A percentile compares a stretch with the other conserved stretches of the same genome.
phyloP scores from a whole-genome alignment of 371 early-diverging fungal species.

The Mucor velutinosus region DNA sequence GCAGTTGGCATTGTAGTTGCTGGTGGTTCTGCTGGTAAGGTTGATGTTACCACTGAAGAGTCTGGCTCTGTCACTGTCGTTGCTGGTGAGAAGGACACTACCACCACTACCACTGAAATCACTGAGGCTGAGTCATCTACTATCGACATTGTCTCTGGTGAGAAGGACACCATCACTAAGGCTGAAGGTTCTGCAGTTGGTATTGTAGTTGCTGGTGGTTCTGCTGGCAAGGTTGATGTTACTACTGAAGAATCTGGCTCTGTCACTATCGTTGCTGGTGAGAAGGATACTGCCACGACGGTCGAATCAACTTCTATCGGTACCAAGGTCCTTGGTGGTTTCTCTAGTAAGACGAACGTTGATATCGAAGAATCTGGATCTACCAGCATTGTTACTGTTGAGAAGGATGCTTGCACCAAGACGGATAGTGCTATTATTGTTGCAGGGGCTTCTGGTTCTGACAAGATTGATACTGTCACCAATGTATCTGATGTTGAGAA shows the following conservation, averaged over 20 bases:
- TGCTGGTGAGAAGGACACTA: not conserved
- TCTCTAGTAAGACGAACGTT: not conserved
- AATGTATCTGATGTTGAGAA: not conserved
- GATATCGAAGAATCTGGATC: not conserved
- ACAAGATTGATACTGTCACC: conserved; percentile 2
- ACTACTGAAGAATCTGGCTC: too few relatives aligned
- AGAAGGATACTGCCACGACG: not conserved
- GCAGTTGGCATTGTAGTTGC: not conserved
- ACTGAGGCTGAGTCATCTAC: too few relatives aligned
- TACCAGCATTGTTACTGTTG: not conserved
- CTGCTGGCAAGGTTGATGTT: too few relatives aligned
- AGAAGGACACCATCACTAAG: not conserved
- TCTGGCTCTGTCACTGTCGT: not conserved
- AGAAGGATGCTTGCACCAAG: not conserved
- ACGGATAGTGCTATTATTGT: not conserved
- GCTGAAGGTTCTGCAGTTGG: not conserved
- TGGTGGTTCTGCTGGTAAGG: too few relatives aligned
- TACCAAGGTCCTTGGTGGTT: not conserved
- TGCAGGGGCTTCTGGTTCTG: not conserved
- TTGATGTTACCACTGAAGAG: not conserved
- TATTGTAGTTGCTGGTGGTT: not conserved
- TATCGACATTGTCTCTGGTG: not conserved
- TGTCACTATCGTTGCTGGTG: not conserved
- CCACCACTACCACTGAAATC: too few relatives aligned
- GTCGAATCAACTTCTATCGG: not conserved